phyloP scores from a whole-genome alignment of 345 rosid species.

The Raphanus sativus region DNA sequence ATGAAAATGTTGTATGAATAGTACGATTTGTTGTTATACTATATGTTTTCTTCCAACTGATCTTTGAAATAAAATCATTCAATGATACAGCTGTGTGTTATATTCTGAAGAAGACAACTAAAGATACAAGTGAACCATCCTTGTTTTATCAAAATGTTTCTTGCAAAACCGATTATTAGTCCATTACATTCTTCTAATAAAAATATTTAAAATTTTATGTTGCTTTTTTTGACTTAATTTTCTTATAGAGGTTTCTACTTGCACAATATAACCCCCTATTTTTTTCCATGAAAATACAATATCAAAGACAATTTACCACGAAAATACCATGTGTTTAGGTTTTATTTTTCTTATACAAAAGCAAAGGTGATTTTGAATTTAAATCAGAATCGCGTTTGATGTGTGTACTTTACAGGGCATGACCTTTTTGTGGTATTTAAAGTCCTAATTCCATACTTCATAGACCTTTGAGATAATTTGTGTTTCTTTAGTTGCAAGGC shows the following conservation, averaged over 20 bases:
- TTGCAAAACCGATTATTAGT: too few relatives aligned
- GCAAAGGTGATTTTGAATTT: constrained; percentile 29
- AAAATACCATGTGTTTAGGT: not conserved
- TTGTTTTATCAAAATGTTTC: too few relatives aligned
- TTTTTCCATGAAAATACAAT: not conserved
- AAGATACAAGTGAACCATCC: too few relatives aligned
- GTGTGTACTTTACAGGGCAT: constrained; percentile 4
- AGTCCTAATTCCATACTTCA: constrained; percentile 3
- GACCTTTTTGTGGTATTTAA: not conserved
- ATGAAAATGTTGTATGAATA: too few relatives aligned
- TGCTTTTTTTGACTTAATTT: too few relatives aligned
- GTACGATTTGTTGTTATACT: too few relatives aligned
- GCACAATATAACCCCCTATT: too few relatives aligned
- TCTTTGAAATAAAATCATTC: not conserved
- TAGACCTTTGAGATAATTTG: constrained; percentile 11
- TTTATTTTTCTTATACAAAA: constrained; percentile 31
- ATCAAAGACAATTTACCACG: not conserved
- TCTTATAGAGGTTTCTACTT: too few relatives aligned
- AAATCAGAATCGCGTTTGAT: constrained; percentile 22
- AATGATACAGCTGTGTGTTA: too few relatives aligned
- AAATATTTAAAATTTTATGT: too few relatives aligned
- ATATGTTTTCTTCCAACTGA: not conserved
- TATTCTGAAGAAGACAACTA: too few relatives aligned
- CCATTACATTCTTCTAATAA: too few relatives aligned
- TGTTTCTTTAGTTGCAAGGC: not conserved